Evolutionary conservation across 768 basidiomycete species (phyloP).

Genomic region (Psilocybe tampanensis): DNA sequence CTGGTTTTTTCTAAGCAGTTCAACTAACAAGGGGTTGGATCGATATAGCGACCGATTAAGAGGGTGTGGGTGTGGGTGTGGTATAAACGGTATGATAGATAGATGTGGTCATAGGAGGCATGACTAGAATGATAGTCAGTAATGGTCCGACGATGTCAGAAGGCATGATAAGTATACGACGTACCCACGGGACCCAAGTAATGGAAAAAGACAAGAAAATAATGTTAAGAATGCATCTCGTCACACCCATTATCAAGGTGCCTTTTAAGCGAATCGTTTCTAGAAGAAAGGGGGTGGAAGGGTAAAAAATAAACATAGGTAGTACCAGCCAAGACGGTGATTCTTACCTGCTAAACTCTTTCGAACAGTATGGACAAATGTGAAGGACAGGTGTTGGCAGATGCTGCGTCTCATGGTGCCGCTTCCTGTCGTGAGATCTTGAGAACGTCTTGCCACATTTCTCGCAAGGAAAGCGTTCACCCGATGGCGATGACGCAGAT

Average conservation of each 20-base stretch:
- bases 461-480: slow-evolving; percentile 72
- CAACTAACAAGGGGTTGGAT: slow-evolving; percentile 14
- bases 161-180: background rate
- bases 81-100: slow-evolving; percentile 13
- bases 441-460: slow-evolving; percentile 81
- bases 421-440: slow-evolving; percentile 78
- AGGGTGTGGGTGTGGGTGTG: background rate
- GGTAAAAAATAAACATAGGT: slow-evolving; percentile 11
- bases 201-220: background rate
- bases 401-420: slow-evolving; percentile 81
- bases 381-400: slow-evolving; percentile 64
- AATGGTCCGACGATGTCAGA: background rate
- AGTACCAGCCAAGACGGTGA: slow-evolving; percentile 8
- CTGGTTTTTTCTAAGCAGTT: slow-evolving; percentile 9
- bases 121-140: slow-evolving; percentile 12
- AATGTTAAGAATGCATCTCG: slow-evolving; percentile 47
- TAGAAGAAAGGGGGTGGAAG: slow-evolving; percentile 17
- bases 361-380: slow-evolving; percentile 71
- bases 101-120: slow-evolving; percentile 13
- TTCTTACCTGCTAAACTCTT: slow-evolving; percentile 72
- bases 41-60: slow-evolving; percentile 9
- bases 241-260: slow-evolving; percentile 84
- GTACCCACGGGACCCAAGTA: slow-evolving; percentile 1
- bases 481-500: slow-evolving; percentile 41
- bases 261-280: slow-evolving; percentile 75